Evolutionary conservation across 371 early-diverging fungal genomes (phyloP), one percentile per base, ranked within the genome.

Genomic region (Funneliformis caledonium): DNA sequence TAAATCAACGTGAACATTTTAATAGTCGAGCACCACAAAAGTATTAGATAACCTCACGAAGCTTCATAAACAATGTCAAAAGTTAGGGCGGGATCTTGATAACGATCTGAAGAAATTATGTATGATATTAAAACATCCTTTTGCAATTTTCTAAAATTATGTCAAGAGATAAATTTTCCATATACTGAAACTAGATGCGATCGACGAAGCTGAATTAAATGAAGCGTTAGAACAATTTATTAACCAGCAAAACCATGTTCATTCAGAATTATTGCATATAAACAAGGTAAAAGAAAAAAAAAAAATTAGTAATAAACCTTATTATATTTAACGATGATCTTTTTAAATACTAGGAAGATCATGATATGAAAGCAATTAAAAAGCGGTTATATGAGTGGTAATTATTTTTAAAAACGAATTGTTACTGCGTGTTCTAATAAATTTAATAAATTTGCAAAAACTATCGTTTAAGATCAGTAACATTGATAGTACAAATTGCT

Each of bases 251-350:
- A 56, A 52, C 5, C 33, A 74, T 12, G 43, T 26, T 22, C 37
- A 16, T 6, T 59, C 22, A 9, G n/a, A 7, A 10, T 42, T 74
- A 16, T 22, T 33, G 50, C 48, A 50, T 19, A 22, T n/a, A 52
- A 74, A 74, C 22, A 74, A 74, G 74, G 74, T 74, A 74, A 52
- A 52, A 22, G 16, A 73, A 16, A 33, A 7, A 56, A 56, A 16
- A 56, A 19, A 16, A 56, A 16, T 26, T 31, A 19, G 16, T 26
- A 2, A 19, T 8, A 14, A 62, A 62, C 14, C 0, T 22, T 62
- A 42, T 65, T 37, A 26, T 12, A 33, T 65, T 31, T 31, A 12
- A 65, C 37, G 31, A 65, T 65, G 12, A 22, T 37, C 64, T 64
- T 65, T n/a, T 65, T 26, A 37, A 65, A 16, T 52, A 12, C 1